Evolutionary conservation across 129 eudicot species (phyloP).

Genomic region (Lactuca saligna): DNA sequence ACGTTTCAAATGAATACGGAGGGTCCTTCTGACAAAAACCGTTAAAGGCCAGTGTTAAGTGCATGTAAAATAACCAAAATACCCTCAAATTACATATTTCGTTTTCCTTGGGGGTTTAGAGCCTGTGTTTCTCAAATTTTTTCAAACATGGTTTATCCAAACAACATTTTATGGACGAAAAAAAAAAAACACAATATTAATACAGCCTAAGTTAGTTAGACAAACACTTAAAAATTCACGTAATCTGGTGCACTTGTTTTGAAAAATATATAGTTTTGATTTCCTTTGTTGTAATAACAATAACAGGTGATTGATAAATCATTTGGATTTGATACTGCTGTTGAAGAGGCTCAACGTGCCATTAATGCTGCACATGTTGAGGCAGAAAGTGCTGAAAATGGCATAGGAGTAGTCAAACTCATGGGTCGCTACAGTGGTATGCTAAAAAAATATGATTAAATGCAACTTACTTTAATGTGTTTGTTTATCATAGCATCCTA

Average conservation of each 20-base stretch:
- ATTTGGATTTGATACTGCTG: conserved; percentile 44
- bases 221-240: conserved; percentile 1
- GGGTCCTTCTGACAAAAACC: too few relatives aligned
- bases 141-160: too few relatives aligned
- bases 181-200: too few relatives aligned
- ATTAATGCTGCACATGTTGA: conserved; percentile 48
- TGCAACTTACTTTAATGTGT: too few relatives aligned
- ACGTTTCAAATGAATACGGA: too few relatives aligned
- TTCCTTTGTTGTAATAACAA: not conserved
- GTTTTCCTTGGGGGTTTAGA: too few relatives aligned
- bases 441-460: not conserved
- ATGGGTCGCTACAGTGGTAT: conserved; percentile 47
- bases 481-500: too few relatives aligned
- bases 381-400: conserved; percentile 45
- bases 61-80: too few relatives aligned
- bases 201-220: not conserved
- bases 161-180: too few relatives aligned
- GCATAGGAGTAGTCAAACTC: conserved; percentile 41
- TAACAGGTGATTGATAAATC: conserved; percentile 87
- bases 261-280: not conserved
- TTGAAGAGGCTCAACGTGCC: conserved; percentile 50
- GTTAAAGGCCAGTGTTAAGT: too few relatives aligned
- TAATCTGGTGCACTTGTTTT: not conserved
- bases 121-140: too few relatives aligned
- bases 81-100: too few relatives aligned